Base-by-base conservation (phyloP, 1,284 basidiomycete species). In the Leccinum pachyderme region DNA sequence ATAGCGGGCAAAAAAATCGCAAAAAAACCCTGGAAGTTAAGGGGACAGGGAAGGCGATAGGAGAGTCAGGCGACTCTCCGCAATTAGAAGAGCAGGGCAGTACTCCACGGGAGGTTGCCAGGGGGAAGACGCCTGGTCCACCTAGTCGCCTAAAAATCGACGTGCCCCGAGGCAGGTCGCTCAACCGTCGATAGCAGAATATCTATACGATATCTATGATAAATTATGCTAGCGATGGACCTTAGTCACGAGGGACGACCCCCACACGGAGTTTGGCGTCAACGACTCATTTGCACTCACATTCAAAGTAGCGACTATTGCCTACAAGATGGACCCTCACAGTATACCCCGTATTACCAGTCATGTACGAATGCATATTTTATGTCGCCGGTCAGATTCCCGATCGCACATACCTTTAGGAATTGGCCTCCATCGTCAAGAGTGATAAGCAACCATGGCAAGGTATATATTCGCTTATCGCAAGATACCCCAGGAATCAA, bases 341-440 rank as follows among this genome's bases (percentile, higher is more conserved):
- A 53, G 33, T 33, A 65, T 69, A 67, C 52, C 53, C 28, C 58
- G 49, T 37, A 71, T 68, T 54, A 64, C 57, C 48, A 41, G 55
- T 35, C 29, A 49, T 49, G 66, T 68, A 71, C 47, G 68, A 56
- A 52, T 31, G 25, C 52, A 48, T 39, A 25, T 37, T 53, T 44
- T 24, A 22, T 49, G 22, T 33, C 32, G 18, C 27, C 49, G 39
- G 29, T 48, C 28, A 48, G 43, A 55, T 51, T 51, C 65, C 54
- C 57, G 24, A 69, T 41, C 5, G 50, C 31, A 27, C 41, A 43
- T 15, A 22, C 44, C 55, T 54, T 51, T 56, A 91, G 87, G 83
- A 89, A 67, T 81, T 91, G 39, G 82, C 82, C 31, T 69, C 72
- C 22, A 70, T 89, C 56, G 84, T 91, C 61, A 89, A 84, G 70